Evolutionary conservation across 106 monocot genomes (phyloP), one percentile per base, ranked within the genome.

Genomic region (Dioscorea alata): DNA sequence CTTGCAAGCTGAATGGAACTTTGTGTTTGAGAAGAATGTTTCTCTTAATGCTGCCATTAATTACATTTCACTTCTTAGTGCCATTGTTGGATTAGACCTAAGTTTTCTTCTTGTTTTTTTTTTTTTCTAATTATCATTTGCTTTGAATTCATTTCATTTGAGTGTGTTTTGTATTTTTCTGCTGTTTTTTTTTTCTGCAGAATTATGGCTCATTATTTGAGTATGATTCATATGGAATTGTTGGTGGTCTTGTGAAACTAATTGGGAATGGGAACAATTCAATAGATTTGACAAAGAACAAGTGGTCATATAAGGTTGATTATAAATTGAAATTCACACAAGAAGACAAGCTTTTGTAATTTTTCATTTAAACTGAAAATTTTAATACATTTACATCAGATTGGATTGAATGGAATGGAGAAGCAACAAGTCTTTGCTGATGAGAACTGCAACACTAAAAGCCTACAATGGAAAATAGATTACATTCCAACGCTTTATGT

Each of bases 31-130:
- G 57, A 48, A 48, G 13, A 33, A 59, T 1, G 68, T 83, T 19
- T 33, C 21, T 0, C 15, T 82, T 1, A 69, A 74, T 16, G 14
- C 28, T 14, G 94, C 87, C 13, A 71, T 24, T 13, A 94, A 94
- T 53, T 12, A 69, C 65, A 78, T 94, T 4, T 59, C 94, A 19
- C 67, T 90, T 49, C 90, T 94, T 15, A 94, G 90, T 72, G 80
- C 65, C n/a, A 87, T 90, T n/a, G 94, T 94, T 32, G 86, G 94
- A 8, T 71, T 90, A 23, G 74, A 75, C 84, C 90, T 94, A 31
- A 17, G 28, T 66, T 23, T n/a, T n/a, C n/a, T n/a, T n/a, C n/a
- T n/a, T n/a, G n/a, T n/a, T n/a, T n/a, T n/a, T 13, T 13, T 17
- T 51, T 13, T 51, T 51, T 51, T 17, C 17, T 51, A 51, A 51